Conservation (phyloP, 176 grass and related monocot genomes). For the Tuctoria greenei region DNA sequence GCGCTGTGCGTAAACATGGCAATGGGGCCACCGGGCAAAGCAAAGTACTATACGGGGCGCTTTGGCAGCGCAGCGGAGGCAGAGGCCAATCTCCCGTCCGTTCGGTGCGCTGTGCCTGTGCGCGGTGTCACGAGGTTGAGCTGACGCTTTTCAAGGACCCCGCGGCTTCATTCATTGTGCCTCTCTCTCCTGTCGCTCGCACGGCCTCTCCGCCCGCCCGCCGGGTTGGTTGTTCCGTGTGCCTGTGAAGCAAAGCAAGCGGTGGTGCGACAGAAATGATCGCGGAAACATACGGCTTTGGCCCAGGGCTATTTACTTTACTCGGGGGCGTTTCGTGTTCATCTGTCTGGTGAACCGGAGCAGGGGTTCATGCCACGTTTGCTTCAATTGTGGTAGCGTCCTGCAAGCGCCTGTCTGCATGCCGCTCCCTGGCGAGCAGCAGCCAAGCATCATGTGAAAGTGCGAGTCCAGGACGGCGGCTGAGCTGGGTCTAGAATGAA, state of each 20-base stretch:
- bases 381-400: background rate
- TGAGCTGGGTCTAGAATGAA: too few species aligned
- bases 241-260: too few species aligned
- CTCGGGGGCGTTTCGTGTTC: background rate
- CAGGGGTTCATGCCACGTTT: background rate
- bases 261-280: background rate
- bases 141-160: slow-evolving; percentile 34
- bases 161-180: slow-evolving; percentile 40
- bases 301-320: background rate
- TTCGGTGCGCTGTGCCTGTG: background rate
- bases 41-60: background rate
- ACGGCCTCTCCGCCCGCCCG: too few species aligned
- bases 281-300: background rate
- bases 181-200: background rate
- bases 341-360: background rate
- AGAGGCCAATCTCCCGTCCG: background rate
- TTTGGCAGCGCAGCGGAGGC: background rate
- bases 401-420: background rate
- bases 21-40: background rate
- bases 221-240: too few species aligned
- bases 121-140: slow-evolving; percentile 49
- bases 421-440: slow-evolving; percentile 1
- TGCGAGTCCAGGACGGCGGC: background rate
- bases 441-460: slow-evolving; percentile 34
- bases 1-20: background rate